Evolutionary conservation across 306 rosid species (phyloP).

Genomic region (Cicer cuneatum): DNA sequence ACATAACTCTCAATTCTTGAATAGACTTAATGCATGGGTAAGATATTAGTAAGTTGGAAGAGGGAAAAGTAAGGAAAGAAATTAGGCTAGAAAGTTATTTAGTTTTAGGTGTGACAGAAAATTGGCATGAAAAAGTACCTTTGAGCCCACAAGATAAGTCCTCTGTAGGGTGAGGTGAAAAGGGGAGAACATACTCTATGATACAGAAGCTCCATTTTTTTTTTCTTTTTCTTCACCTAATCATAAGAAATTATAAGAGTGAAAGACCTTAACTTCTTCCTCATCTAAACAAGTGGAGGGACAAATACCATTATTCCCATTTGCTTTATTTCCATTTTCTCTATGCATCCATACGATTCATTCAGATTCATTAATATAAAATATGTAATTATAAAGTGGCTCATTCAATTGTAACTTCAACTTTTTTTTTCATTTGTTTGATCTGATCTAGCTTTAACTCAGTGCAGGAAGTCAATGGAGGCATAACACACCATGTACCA

Average conservation of each 20-base stretch:
- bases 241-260: neutral
- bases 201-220: neutral
- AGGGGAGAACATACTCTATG: constrained; percentile 16
- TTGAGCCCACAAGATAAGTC: constrained; percentile 3
- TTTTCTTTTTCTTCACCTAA: neutral
- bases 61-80: constrained; percentile 11
- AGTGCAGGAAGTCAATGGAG: constrained; percentile 61
- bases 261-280: neutral
- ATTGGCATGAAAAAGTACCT: constrained; percentile 37
- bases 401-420: constrained; percentile 15
- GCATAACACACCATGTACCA: constrained; percentile 42
- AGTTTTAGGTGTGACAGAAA: neutral
- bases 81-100: constrained; percentile 23
- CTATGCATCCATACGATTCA: neutral
- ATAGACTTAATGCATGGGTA: constrained; percentile 5
- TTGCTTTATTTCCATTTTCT: constrained; percentile 28
- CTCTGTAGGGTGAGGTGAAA: constrained; percentile 6
- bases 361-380: neutral
- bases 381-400: constrained; percentile 25
- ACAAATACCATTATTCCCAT: neutral
- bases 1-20: neutral
- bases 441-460: constrained; percentile 44
- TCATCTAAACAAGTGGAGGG: neutral
- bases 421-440: constrained; percentile 26
- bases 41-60: constrained; percentile 8